Evolutionary conservation across 2,329 filamentous ascomycete genomes (phyloP).

Genomic region (Aureobasidium sp.): DNA sequence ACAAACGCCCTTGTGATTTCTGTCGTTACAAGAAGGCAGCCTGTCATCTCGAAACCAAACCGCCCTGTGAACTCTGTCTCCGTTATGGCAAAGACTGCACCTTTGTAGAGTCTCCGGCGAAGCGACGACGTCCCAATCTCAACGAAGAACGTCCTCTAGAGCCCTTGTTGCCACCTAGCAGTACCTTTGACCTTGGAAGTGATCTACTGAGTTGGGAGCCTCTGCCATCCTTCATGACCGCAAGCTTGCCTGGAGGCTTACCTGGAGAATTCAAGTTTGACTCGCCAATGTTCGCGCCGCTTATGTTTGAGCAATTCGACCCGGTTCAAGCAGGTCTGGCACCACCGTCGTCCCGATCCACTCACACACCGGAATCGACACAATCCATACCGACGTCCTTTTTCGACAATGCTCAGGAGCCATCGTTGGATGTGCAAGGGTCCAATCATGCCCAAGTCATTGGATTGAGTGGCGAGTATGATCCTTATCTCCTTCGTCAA

Average conservation of each 20-base stretch:
- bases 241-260: background rate
- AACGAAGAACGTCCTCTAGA: constrained; percentile 19
- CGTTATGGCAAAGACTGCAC: constrained; percentile 36
- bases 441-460: constrained; percentile 26
- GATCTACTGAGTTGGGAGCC: constrained; percentile 14
- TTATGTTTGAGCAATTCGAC: constrained; percentile 13
- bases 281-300: background rate
- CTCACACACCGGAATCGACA: background rate
- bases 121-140: constrained; percentile 25
- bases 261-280: constrained; percentile 9
- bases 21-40: constrained; percentile 38
- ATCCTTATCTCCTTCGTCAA: constrained; percentile 26
- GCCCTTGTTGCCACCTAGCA: constrained; percentile 3
- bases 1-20: constrained; percentile 38
- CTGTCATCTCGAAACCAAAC: constrained; percentile 34
- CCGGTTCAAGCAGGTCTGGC: constrained; percentile 10
- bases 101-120: constrained; percentile 33
- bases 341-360: background rate
- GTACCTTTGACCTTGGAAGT: constrained; percentile 8
- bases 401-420: constrained; percentile 21
- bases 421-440: constrained; percentile 25
- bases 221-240: constrained; percentile 1
- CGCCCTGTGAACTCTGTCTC: constrained; percentile 37
- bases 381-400: constrained; percentile 3
- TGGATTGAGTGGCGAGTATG: constrained; percentile 25